Conservation (phyloP, 495 filamentous ascomycete genomes). For the Lophiostoma macrostomum region DNA sequence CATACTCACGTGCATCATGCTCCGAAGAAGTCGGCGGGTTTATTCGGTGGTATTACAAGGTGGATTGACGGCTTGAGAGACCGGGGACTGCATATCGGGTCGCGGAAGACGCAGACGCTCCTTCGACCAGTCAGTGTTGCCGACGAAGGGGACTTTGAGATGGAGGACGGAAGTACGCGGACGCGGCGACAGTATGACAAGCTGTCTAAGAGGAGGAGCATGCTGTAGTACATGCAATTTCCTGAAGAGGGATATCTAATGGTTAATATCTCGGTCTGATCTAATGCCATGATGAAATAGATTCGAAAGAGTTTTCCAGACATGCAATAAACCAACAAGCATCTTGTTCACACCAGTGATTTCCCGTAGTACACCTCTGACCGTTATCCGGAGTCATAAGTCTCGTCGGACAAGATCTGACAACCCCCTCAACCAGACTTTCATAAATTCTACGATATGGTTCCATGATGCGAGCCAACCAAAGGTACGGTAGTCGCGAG, state of each 20-base stretch:
- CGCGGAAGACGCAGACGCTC: background rate
- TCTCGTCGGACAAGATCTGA: no score
- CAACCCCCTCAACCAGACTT: no score
- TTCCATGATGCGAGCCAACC: no score
- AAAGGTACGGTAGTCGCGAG: no score
- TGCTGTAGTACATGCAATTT: conserved; percentile 12
- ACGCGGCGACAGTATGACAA: conserved; percentile 22
- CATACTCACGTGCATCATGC: conserved; percentile 8
- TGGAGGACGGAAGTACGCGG: conserved; percentile 6
- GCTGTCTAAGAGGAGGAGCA: conserved; percentile 31
- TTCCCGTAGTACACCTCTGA: no score
- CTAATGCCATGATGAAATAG: no score
- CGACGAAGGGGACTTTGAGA: conserved; percentile 13
- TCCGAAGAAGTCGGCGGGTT: background rate
- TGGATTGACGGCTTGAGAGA: background rate
- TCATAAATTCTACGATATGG: no score
- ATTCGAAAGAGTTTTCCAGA: no score
- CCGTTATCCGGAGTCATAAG: no score
- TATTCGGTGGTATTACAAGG: background rate
- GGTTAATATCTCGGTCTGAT: no score
- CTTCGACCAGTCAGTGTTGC: conserved; percentile 11
- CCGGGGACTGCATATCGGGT: background rate
- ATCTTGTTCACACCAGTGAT: no score
- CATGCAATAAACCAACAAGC: no score
- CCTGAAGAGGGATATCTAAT: background rate